A percentile compares a stretch with the other conserved stretches of the same genome.
Evolutionary conservation across 1,284 basidiomycete genomes (phyloP).

Genomic region (Melampsora americana): DNA sequence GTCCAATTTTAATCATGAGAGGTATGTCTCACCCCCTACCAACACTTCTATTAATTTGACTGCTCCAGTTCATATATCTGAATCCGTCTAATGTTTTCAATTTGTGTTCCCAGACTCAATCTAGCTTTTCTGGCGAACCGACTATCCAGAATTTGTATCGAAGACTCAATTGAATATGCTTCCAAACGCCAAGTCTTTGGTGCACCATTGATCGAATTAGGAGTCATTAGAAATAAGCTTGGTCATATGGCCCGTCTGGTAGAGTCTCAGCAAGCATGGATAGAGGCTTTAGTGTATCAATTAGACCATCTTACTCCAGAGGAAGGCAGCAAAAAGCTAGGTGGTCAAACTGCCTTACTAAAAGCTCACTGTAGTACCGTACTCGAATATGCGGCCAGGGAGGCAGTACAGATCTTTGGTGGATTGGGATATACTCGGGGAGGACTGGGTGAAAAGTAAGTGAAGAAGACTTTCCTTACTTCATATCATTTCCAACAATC

Average conservation of each 20-base stretch:
- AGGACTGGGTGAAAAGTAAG: constrained; percentile 31
- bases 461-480: constrained; percentile 24
- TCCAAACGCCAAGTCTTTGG: constrained; percentile 27
- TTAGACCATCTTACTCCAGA: constrained; percentile 44
- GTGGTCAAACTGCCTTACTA: constrained; percentile 51
- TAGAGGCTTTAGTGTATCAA: constrained; percentile 46
- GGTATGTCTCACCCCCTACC: constrained; percentile 13
- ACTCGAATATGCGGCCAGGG: constrained; percentile 47
- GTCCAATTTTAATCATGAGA: constrained; percentile 43
- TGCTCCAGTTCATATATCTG: not conserved
- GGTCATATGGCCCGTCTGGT: constrained; percentile 8
- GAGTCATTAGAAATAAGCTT: constrained; percentile 36
- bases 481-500: not conserved
- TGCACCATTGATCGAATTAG: constrained; percentile 28
- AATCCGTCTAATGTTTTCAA: not conserved
- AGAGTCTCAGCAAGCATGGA: constrained; percentile 44
- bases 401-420: constrained; percentile 43
- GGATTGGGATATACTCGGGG: constrained; percentile 43
- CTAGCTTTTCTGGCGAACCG: constrained; percentile 39
- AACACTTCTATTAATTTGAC: not conserved
- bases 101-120: constrained; percentile 20
- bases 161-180: constrained; percentile 44
- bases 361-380: constrained; percentile 49
- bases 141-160: constrained; percentile 41
- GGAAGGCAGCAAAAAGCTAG: constrained; percentile 46